These are phyloP conservation scores for Neoboletus subvelutipes DNA, from an alignment of 768 basidiomycete genomes.

Conservation along the genomic window DNA sequence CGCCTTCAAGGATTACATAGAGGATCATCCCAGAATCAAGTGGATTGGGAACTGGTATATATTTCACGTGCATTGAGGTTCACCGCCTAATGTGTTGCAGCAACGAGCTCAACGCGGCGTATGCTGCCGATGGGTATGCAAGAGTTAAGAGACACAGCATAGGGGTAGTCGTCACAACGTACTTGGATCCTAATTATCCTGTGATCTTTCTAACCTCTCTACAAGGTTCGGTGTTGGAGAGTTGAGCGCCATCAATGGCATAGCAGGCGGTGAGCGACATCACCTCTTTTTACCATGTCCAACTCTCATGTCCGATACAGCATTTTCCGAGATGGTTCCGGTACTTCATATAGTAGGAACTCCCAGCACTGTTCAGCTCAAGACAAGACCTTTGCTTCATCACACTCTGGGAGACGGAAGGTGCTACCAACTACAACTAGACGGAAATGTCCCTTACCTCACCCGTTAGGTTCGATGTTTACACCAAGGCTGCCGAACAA, in stretches of 20 bases:
- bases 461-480: conserved; percentile 70
- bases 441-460: not conserved
- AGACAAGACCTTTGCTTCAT: conserved; percentile 71
- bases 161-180: conserved; percentile 80
- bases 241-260: conserved; percentile 80
- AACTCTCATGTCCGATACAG: conserved; percentile 33
- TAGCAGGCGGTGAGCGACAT: conserved; percentile 61
- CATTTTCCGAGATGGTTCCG: conserved; percentile 87
- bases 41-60: conserved; percentile 87
- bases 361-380: conserved; percentile 73
- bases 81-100: conserved; percentile 35
- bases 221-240: conserved; percentile 90
- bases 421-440: conserved; percentile 29
- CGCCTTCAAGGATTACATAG: conserved; percentile 66
- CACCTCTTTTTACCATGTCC: not conserved
- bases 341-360: conserved; percentile 86
- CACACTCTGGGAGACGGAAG: conserved; percentile 87
- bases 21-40: conserved; percentile 71
- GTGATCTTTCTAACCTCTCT: not conserved
- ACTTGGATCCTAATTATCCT: conserved; percentile 3
- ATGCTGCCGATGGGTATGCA: conserved; percentile 93
- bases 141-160: conserved; percentile 74
- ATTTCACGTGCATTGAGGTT: not conserved
- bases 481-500: conserved; percentile 69
- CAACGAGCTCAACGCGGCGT: conserved; percentile 84